Percentiles rank a stretch among this genome's conserved stretches.
Conservation (phyloP, 306 rosid genomes). For the Cucumis sativus region Cucumber_9930_V3 NC_026655.2:5803501-5804000, state of each 20-base stretch:
- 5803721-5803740: background rate
- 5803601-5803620: background rate
- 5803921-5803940: slow-evolving; percentile 93
- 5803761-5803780: background rate
- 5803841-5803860: background rate
- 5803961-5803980: slow-evolving; percentile 44
- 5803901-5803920: slow-evolving; percentile 80
- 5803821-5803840: slow-evolving; percentile 1
- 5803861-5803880: slow-evolving; percentile 7
- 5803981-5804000: slow-evolving; percentile 65
- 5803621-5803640: background rate
- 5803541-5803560: background rate
- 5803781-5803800: background rate
- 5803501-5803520: background rate
- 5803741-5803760: background rate
- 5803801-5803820: background rate
- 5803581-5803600: background rate
- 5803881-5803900: slow-evolving; percentile 16
- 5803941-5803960: slow-evolving; percentile 61
- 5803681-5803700: background rate
- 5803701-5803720: background rate
- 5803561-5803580: background rate
- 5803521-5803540: background rate
- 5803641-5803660: background rate
- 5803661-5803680: background rate